Evolutionary conservation across 2,329 filamentous ascomycete genomes (phyloP).

Genomic region (Neopestalotiopsis clavispora): DNA sequence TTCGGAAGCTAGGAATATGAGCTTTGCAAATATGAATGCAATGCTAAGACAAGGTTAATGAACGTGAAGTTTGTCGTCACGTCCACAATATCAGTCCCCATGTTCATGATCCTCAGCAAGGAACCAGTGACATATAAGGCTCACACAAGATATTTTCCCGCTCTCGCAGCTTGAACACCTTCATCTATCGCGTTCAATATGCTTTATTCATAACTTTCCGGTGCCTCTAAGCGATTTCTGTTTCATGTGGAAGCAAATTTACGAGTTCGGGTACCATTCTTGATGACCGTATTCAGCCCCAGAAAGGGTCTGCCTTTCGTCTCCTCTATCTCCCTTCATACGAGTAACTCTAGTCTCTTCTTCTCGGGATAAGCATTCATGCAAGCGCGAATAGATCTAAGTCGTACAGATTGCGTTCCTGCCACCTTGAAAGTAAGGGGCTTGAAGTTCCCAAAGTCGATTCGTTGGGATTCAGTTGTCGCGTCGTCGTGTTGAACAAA

Average conservation of each 20-base stretch:
- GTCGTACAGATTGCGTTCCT: slow-evolving; percentile 45
- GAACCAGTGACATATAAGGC: too few relatives aligned
- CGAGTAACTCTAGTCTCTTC: too few relatives aligned
- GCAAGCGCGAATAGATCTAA: slow-evolving; percentile 49
- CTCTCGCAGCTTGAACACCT: too few relatives aligned
- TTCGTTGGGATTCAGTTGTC: slow-evolving; percentile 17
- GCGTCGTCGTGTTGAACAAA: slow-evolving; percentile 45
- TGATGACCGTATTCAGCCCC: slow-evolving; percentile 55
- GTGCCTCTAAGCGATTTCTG: slow-evolving; percentile 29
- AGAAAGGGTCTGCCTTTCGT: slow-evolving; percentile 48
- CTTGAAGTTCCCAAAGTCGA: slow-evolving; percentile 19
- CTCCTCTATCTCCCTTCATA: slow-evolving; percentile 26
- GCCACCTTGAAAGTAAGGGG: slow-evolving; percentile 18
- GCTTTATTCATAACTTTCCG: slow-evolving; percentile 22
- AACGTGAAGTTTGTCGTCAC: too few relatives aligned
- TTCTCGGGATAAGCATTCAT: slow-evolving; percentile 37
- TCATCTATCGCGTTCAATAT: background rate
- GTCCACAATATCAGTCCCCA: too few relatives aligned
- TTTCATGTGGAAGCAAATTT: slow-evolving; percentile 38
- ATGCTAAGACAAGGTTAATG: too few relatives aligned
- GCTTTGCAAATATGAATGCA: too few relatives aligned
- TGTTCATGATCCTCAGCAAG: too few relatives aligned
- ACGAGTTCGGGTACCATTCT: slow-evolving; percentile 40
- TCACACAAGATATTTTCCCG: too few relatives aligned
- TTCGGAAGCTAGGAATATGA: too few relatives aligned